Percentiles rank a stretch among this genome's conserved stretches.
phyloP scores from a whole-genome alignment of 768 basidiomycete species.

The Leccinum rimulosum region DNA sequence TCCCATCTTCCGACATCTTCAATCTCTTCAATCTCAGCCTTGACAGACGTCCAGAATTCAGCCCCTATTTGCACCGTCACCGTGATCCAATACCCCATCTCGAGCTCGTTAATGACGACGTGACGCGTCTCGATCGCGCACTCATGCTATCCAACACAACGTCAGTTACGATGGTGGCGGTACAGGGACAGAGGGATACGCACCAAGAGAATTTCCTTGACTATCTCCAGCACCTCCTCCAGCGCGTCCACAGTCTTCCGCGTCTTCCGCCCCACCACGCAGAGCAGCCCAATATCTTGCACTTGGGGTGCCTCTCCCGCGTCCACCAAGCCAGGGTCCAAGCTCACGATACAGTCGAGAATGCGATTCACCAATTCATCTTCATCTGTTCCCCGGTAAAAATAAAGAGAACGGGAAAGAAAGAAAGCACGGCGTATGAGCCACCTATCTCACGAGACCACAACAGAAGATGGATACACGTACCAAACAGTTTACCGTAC shows the following conservation, averaged over 20 bases:
- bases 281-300: conserved; percentile 16
- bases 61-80: not conserved
- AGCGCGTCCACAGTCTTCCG: not conserved
- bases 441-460: not conserved
- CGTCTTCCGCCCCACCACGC: conserved; percentile 3
- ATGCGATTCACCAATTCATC: conserved; percentile 5
- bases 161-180: not conserved
- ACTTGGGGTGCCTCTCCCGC: not conserved
- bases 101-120: conserved; percentile 6
- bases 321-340: not conserved
- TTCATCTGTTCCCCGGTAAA: conserved; percentile 7
- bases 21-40: not conserved
- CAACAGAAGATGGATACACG: not conserved
- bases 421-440: not conserved
- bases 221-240: not conserved
- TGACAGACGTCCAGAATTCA: not conserved
- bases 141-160: not conserved
- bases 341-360: conserved; percentile 9
- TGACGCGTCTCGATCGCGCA: conserved; percentile 1
- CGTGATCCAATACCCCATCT: conserved; percentile 22
- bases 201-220: conserved; percentile 12
- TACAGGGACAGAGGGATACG: not conserved
- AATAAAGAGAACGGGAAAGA: not conserved
- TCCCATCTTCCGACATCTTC: not conserved
- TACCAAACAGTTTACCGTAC: conserved; percentile 13